Base-by-base conservation (phyloP, 2,329 filamentous ascomycete species). In the Claviceps pazoutovae region DNA sequence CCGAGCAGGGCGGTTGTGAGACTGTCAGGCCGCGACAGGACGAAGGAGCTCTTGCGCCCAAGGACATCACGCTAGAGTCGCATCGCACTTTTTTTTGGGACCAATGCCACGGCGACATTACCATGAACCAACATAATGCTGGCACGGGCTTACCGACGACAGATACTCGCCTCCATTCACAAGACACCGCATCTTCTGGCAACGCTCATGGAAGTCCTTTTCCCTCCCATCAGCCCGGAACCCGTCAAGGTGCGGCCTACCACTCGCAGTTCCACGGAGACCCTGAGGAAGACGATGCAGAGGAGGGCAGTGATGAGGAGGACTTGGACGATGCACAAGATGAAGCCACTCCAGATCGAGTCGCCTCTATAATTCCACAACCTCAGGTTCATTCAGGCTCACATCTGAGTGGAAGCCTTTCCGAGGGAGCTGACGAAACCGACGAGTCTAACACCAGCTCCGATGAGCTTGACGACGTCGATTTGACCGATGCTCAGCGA, bases 281-380 rank as follows among this genome's bases (percentile, higher is more conserved):
- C 56, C 19, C 52, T 56, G 38, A 38, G 23, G 51, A 46, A 34
- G 60, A 62, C 36, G 56, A 63, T 55, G 64, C 67, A 39, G 52
- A 63, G 37, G 46, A 49, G 37, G 60, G 61, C 38, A 56, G 62
- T 56, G 30, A 34, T 34, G 64, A 68, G 36, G 51, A 62, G 41
- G 62, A 61, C 38, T 64, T 69, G 63, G 66, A 61, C 58, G 66
- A 68, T 21, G 62, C 59, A 51, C 64, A 68, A 50, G 62, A 64
- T 30, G 64, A 66, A 45, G 63, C 57, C 48, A 57, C 61, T 37
- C 51, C 66, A 11, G 51, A 61, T 44, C 51, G 48, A 26, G 42
- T 46, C 46, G 6, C 39, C 2, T 41, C 13, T 6, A n/a, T 14
- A 16, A 13, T 41, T 14, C 44, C 41, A 7, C 44, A 26, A 5